Base-by-base conservation (phyloP, 208 protist species). In the Acanthamoeba rhysodes region DNA sequence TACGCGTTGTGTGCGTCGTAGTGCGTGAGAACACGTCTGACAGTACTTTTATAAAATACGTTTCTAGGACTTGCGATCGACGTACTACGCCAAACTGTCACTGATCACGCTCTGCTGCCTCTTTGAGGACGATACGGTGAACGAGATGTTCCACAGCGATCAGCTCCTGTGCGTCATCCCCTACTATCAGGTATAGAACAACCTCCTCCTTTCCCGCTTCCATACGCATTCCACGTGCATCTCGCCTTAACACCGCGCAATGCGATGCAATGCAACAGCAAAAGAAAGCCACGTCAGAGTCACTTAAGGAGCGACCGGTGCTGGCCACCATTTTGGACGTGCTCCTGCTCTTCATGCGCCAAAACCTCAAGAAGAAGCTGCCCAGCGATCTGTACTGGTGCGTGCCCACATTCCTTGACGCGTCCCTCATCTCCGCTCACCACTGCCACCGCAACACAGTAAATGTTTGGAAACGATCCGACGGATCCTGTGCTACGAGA, bases 351-450 rank as follows among this genome's bases (percentile, higher is more conserved):
- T 91, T 91, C 59, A 66, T 91, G 84, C 48, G 84, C 8, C 59
- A 91, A 24, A 91, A 91, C 57, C 84, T 91, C n/a, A 91, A 70
- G 34, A 91, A 91, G 57, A 91, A 91, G 59, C 34, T 91, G 12
- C 34, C 84, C n/a, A 29, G 32, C 4, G 84, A 91, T 70, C 84
- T 91, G 8, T 91, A 91, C 34, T 91, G 84, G 84, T 91, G 50
- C 18, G 68, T 45, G 64, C 24, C 53, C 53, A 10, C 53, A 41
- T 4, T 6, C 53, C 24, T 9, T 72, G 64, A 70, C 8, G 24
- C 6, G 8, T 53, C 10, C 16, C 12, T 27, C 18, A 20, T 59
- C 32, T 87, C 45, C 57, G 0, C 27, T 87, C 9, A 27, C 6
- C 9, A 87, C 20, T 8, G 78, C 9, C 27, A 22, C 18, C 14